phyloP scores from a whole-genome alignment of 805 yeast species.

The Maudiozyma saulgeensis region DNA sequence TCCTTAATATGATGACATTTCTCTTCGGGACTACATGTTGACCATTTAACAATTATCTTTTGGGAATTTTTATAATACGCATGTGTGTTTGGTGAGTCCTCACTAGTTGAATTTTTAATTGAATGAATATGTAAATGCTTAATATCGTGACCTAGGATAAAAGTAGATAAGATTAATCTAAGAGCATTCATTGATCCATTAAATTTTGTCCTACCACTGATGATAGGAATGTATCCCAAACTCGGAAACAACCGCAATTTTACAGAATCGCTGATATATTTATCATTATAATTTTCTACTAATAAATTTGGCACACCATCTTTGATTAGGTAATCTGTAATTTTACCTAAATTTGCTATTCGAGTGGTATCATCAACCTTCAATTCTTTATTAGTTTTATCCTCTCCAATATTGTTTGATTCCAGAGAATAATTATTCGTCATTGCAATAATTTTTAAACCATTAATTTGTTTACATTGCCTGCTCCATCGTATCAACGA shows the following conservation, averaged over 20 bases:
- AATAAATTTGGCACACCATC: conserved; percentile 44
- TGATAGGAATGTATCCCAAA: conserved; percentile 40
- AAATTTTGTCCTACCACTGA: conserved; percentile 49
- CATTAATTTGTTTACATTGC: too few species aligned
- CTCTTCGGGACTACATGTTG: conserved; percentile 12
- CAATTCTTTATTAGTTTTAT: too few species aligned
- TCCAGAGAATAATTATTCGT: too few species aligned
- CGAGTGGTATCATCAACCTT: not conserved
- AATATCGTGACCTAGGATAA: conserved; percentile 38
- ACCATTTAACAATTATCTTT: conserved; percentile 22
- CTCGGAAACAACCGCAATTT: conserved; percentile 50
- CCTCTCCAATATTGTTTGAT: too few species aligned
- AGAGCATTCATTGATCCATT: conserved; percentile 48
- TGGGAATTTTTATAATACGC: not conserved
- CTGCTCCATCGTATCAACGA: too few species aligned
- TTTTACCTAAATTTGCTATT: conserved; percentile 14
- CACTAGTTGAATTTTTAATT: conserved; percentile 21
- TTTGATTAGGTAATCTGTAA: conserved; percentile 38
- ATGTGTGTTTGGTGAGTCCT: not conserved
- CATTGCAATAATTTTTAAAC: too few species aligned
- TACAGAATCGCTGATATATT: conserved; percentile 37
- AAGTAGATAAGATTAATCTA: conserved; percentile 43
- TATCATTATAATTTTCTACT: conserved; percentile 35
- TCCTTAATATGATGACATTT: not conserved
- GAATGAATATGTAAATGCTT: conserved; percentile 42